Evolutionary conservation across 352 stramenopile species (phyloP).

Genomic region (Pythium dissimile): DNA sequence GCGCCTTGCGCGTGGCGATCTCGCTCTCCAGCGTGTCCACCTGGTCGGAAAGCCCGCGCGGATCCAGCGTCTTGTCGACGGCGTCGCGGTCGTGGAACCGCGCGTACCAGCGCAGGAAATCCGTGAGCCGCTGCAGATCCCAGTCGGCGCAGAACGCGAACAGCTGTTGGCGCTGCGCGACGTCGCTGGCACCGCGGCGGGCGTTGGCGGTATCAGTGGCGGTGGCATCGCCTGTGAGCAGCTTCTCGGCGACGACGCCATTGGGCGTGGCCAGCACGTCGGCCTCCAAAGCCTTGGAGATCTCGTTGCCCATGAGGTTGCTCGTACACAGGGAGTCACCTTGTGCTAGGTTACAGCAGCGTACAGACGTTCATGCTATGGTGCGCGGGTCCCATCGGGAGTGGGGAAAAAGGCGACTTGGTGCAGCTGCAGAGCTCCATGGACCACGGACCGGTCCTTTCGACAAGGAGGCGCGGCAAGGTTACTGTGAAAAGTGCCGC

Average conservation of each 20-base stretch:
- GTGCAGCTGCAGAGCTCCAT: too few relatives aligned
- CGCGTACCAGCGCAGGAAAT: conserved; percentile 62
- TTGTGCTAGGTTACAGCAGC: background rate
- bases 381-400: too few relatives aligned
- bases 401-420: too few relatives aligned
- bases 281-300: conserved; percentile 23
- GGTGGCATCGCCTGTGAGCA: background rate
- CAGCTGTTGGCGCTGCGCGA: conserved; percentile 42
- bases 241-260: conserved; percentile 19
- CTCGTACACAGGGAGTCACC: too few relatives aligned
- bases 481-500: too few relatives aligned
- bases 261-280: conserved; percentile 11
- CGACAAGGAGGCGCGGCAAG: too few relatives aligned
- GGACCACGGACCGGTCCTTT: too few relatives aligned
- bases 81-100: conserved; percentile 25
- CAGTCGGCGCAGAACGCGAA: conserved; percentile 63
- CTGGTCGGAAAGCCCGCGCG: conserved; percentile 24
- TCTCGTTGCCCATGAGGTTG: conserved; percentile 27
- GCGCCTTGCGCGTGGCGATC: conserved; percentile 26
- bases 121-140: conserved; percentile 42
- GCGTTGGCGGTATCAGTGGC: conserved; percentile 9
- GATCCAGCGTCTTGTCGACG: conserved; percentile 7
- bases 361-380: background rate
- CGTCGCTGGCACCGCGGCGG: conserved; percentile 32
- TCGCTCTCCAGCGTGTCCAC: conserved; percentile 36